Evolutionary conservation across 2,329 filamentous ascomycete species (phyloP), one percentile per base, ranked within the genome.

Genomic region (Westerdykella aurantiaca): DNA sequence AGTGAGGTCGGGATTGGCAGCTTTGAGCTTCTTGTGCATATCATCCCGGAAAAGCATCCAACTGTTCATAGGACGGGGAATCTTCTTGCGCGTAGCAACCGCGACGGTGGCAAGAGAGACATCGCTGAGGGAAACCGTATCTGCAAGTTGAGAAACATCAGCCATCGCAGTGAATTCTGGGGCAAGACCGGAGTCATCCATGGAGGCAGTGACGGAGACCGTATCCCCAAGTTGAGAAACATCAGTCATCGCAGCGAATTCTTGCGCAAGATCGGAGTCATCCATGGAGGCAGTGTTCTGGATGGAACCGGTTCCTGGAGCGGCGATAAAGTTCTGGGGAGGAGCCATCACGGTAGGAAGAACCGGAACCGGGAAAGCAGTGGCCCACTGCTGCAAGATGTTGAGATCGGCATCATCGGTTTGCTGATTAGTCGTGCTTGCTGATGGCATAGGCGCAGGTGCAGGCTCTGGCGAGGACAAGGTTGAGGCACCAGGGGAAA

Each of bases 41-140:
- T 39, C 42, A 34, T 60, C 53, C 43, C 57, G 39, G 44, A 49
- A 60, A 14, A 58, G 46, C 46, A 60, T 53, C 48, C 48, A 60
- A 40, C 55, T 57, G 34, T 60, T 60, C 57, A 57, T 58, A n/a
- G 57, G 57, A 9, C 57, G 57, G 6, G 57, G 57, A 25, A 51
- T 47, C 25, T 51, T 56, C 50, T 53, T 56, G 11, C 38, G 16
- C 9, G 12, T n/a, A 38, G 37, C 33, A 35, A 29, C 33, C 9
- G 33, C n/a, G n/a, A 13, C 7, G 33, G n/a, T 35, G 7, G 5
- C 13, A 16, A 12, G 16, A 13, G 33, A 12, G 25, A 29, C 7
- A 29, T 29, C 25, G 25, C 25, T 12, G 25, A 29, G 25, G 25
- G 25, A 9, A 29, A 29, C 25, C 25, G 23, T 25, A 25, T 25